phyloP scores from a whole-genome alignment of 768 basidiomycete species.

The Mycena pura region DNA sequence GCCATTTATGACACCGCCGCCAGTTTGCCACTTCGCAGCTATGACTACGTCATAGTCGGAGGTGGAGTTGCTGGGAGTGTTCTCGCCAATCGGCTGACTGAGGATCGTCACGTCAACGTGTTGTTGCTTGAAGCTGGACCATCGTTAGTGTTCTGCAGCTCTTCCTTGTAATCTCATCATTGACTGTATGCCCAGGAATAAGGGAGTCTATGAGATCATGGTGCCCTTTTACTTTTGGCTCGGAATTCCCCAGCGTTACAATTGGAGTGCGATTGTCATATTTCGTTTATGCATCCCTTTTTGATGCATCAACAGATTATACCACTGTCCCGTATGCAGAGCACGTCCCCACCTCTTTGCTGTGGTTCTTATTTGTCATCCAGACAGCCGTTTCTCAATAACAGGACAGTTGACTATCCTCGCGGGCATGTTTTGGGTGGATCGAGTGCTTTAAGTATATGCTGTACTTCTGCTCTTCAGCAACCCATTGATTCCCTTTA shows the following conservation, averaged over 20 bases:
- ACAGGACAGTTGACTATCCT: background rate
- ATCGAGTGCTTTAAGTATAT: background rate
- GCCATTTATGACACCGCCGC: background rate
- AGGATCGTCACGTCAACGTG: background rate
- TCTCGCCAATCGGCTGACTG: background rate
- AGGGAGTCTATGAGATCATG: background rate
- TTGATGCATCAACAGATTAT: background rate
- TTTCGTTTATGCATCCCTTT: background rate
- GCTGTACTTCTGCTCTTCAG: background rate
- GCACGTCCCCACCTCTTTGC: background rate
- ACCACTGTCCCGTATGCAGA: background rate
- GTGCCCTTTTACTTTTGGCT: background rate
- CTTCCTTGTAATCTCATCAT: background rate
- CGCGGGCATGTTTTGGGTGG: background rate
- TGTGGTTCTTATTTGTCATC: background rate
- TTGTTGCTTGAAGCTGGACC: background rate
- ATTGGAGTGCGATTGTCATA: background rate
- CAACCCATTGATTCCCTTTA: background rate
- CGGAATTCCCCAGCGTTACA: background rate
- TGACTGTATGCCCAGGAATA: background rate
- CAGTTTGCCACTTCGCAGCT: background rate
- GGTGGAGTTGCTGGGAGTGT: background rate
- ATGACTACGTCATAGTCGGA: background rate
- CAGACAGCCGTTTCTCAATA: background rate
- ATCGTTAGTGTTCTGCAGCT: background rate